Base-by-base conservation (phyloP, 345 rosid species). In the Salix exigua region DNA sequence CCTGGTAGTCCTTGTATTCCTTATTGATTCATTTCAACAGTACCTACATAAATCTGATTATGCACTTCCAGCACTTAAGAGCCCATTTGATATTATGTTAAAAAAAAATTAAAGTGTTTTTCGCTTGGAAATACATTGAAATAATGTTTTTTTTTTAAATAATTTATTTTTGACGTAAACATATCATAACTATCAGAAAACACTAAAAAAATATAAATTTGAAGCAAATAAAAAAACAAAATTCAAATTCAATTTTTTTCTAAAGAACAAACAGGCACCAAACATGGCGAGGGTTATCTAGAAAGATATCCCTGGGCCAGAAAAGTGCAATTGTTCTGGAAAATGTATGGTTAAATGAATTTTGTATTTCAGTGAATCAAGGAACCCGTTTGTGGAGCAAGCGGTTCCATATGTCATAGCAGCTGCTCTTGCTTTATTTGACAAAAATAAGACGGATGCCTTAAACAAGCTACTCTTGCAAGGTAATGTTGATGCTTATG, bases 321-420 rank as follows among this genome's bases (percentile, higher is more conserved):
- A 66, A 21, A 10, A 26, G 7, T 23, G 48, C 48, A 46, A 69
- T 48, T 64, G 38, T 14, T 66, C 17, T n/a, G 14, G 48, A 72
- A 31, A 66, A 71, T 18, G 7, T 25, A 42, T 28, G 60, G 37
- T 79, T 73, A 14, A 42, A 73, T 58, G 38, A 35, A 66, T 69
- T 73, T 67, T 60, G 64, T 66, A 48, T 72, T 74, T 70, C 84
- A 93, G 99, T 72, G 94, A 91, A 70, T 92, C 89, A 4, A 86
- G 89, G 79, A 96, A 96, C 77, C 95, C 95, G 6, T 96, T 91
- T 74, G 99, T 96, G 69, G 98, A 96, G 80, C 91, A 89, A 68
- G 96, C 90, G 6, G 74, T 96, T 28, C 91, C 88, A 72, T 93
- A 92, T 85, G 88, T 89, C 76, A 80, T 91, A 72, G 98, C 97